Conservation (phyloP, 2,329 filamentous ascomycete genomes). For the Knoxdaviesia capensis region DNA sequence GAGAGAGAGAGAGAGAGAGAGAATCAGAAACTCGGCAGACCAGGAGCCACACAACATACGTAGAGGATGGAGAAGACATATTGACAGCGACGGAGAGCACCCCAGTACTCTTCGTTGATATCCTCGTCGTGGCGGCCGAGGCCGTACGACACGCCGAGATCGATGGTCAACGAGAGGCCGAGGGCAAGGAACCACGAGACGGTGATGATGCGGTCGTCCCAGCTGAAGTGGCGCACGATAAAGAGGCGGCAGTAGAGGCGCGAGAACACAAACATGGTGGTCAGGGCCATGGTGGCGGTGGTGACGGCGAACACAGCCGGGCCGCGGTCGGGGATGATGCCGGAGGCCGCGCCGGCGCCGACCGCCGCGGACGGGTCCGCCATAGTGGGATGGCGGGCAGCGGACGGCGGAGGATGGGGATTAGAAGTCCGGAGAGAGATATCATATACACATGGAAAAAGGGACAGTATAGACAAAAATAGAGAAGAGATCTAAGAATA, state of each 20-base stretch:
- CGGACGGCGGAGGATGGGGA: too few species aligned
- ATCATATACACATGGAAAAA: too few species aligned
- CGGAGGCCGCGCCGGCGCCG: too few species aligned
- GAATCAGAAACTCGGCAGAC: neutral
- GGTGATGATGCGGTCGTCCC: constrained; percentile 68
- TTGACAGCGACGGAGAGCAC: constrained; percentile 34
- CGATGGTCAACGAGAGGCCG: constrained; percentile 46
- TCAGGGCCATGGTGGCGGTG: constrained; percentile 45
- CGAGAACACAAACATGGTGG: constrained; percentile 54
- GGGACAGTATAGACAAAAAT: too few species aligned
- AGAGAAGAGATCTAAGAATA: too few species aligned
- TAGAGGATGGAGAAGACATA: constrained; percentile 46
- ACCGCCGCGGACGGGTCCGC: too few species aligned
- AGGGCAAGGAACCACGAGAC: constrained; percentile 57
- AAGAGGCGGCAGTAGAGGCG: constrained; percentile 53
- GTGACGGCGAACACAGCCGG: constrained; percentile 49
- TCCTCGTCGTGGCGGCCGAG: constrained; percentile 47
- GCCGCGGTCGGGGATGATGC: constrained; percentile 25
- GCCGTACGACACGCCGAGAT: constrained; percentile 40
- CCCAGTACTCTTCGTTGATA: constrained; percentile 28
- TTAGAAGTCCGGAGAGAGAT: too few species aligned
- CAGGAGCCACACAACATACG: constrained; percentile 16
- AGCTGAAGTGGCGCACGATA: constrained; percentile 50
- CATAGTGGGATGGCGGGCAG: too few species aligned
- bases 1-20: too few species aligned